Evolutionary conservation across 495 filamentous ascomycete genomes (phyloP), one percentile per base, ranked within the genome.

Genomic region (Annulohypoxylon moriforme): DNA sequence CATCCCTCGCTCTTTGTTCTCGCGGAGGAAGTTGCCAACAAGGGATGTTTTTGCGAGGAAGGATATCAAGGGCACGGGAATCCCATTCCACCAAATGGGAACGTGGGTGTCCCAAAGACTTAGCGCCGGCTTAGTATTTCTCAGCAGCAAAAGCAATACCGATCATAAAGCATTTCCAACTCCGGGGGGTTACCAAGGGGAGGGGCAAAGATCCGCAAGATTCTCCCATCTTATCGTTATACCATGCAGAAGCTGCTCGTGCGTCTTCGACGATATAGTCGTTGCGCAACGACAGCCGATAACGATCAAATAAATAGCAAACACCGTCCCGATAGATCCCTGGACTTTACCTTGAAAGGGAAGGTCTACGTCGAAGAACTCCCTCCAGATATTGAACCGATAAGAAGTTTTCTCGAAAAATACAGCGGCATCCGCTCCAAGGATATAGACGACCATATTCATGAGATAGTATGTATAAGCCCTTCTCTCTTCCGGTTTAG

Each of bases 381-480:
- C 5, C 79, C 79, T 3, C 46, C 65, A 0, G 75, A 81, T 50
- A 75, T 76, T 18, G 70, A 69, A 31, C 71, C 77, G n/a, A 68
- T 77, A 10, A 64, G 75, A 31, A 57, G 63, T 10, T 69, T 87
- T 1, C 70, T 89, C 14, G 80, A 81, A 58, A 78, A 81, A 25
- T 86, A 88, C 63, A 85, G 82, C 58, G 73, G 81, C 8, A 83
- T 88, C 20, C 81, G 82, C 16, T 25, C 78, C 0, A 78, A 75
- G 4, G 73, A 85, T 25, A 76, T 87, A 52, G 74, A 86, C 22
- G 64, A 78, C 7, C 86, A 87, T 78, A 77, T 88, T 46, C 79
- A 78, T 14, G 67, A 77, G 36, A 73, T 87, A 59, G 86, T 88
- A 74, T 49, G 78, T 79, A 56, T 27, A 3, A 14, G 25, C 14